These are phyloP conservation scores for Jackrogersella multiformis DNA, from an alignment of 495 filamentous ascomycete species.

Conservation along the genomic window DNA sequence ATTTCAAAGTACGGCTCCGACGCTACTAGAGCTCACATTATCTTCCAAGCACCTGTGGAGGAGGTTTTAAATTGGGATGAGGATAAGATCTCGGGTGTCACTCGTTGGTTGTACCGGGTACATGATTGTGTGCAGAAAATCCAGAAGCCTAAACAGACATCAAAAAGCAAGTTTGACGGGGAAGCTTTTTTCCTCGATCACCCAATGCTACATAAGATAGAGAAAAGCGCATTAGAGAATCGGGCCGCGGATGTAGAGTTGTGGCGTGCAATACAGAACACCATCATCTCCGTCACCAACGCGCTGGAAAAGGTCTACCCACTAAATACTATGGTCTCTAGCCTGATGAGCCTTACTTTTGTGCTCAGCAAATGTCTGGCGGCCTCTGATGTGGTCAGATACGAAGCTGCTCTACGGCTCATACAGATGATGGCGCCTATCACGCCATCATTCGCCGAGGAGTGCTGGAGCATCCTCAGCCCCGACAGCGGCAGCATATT, in stretches of 20 bases:
- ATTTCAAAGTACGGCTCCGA: conserved; percentile 81
- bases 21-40: conserved; percentile 82
- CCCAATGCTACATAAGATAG: conserved; percentile 27
- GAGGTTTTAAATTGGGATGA: conserved; percentile 91
- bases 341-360: conserved; percentile 83
- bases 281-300: conserved; percentile 71
- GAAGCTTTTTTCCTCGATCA: conserved; percentile 45
- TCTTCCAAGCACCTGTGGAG: conserved; percentile 84
- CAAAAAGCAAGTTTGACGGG: conserved; percentile 16
- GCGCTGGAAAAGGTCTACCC: conserved; percentile 75
- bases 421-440: conserved; percentile 79
- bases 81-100: conserved; percentile 79
- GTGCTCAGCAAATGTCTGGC: conserved; percentile 52
- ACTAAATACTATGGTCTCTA: conserved; percentile 83
- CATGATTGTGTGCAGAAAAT: conserved; percentile 64
- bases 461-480: conserved; percentile 74
- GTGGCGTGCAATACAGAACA: conserved; percentile 70
- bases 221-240: conserved; percentile 29
- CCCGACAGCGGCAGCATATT: conserved; percentile 57
- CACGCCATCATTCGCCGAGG: conserved; percentile 78
- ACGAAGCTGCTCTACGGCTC: conserved; percentile 57
- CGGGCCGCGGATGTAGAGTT: conserved; percentile 65
- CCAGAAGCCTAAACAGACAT: background rate
- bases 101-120: conserved; percentile 77
- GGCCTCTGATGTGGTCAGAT: conserved; percentile 40